Evolutionary conservation across 2,329 filamentous ascomycete genomes (phyloP).

Genomic region (Aspergillus glaucus): DNA sequence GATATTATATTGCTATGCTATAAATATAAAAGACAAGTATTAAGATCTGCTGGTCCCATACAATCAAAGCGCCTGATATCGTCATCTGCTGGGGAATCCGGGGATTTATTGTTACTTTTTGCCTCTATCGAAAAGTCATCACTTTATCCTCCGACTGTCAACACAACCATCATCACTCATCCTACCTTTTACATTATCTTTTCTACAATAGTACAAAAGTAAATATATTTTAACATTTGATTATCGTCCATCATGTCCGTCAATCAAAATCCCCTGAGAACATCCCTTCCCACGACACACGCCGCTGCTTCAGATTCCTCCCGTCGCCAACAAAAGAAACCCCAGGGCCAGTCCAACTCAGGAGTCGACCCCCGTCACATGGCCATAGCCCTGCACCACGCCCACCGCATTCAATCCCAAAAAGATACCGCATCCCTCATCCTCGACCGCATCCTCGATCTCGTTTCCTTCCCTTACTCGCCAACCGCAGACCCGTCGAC

Average conservation of each 20-base stretch:
- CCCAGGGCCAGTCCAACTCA: conserved; percentile 27
- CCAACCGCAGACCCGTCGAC: conserved; percentile 45
- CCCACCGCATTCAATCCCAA: conserved; percentile 71
- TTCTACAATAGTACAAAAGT: too few species aligned
- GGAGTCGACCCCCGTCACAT: conserved; percentile 41
- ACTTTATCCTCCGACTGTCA: background rate
- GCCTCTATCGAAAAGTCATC: too few species aligned
- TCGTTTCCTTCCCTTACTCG: conserved; percentile 58
- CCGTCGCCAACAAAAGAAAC: conserved; percentile 16
- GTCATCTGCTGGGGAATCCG: too few species aligned
- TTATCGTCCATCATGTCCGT: conserved; percentile 11
- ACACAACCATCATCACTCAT: background rate
- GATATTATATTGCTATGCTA: too few species aligned
- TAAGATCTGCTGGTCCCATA: too few species aligned
- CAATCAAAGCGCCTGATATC: background rate
- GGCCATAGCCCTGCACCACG: conserved; percentile 73
- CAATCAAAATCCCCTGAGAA: conserved; percentile 47
- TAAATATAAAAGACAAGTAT: too few species aligned
- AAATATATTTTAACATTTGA: too few species aligned
- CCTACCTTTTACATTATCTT: too few species aligned
- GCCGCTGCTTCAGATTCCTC: conserved; percentile 38
- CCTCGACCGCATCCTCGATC: conserved; percentile 62
- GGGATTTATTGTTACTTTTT: too few species aligned
- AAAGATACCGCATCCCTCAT: conserved; percentile 73
- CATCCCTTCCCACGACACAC: conserved; percentile 39